A percentile compares a stretch with the other conserved stretches of the same genome.
Conservation (phyloP, 257 asterid genomes). For the Solanum chilense region DNA sequence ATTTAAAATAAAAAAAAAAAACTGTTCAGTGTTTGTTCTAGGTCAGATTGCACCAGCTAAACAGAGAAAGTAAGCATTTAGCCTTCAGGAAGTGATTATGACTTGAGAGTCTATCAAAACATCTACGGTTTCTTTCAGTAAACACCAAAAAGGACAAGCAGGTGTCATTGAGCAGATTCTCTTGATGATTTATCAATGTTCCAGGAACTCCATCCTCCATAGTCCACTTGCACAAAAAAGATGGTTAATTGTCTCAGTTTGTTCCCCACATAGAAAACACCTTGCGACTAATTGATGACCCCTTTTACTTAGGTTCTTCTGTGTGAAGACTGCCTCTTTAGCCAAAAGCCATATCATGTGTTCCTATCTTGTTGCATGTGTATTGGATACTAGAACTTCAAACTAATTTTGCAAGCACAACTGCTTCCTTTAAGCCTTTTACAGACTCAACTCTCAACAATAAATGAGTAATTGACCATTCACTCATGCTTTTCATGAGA, state of each 20-base stretch:
- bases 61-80: neutral
- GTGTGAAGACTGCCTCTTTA: too few species aligned
- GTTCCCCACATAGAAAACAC: too few species aligned
- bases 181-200: neutral
- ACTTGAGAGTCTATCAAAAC: neutral
- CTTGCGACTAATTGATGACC: too few species aligned
- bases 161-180: neutral
- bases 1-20: neutral
- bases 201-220: neutral
- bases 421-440: neutral
- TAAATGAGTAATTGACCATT: neutral
- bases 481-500: neutral
- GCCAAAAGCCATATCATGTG: neutral
- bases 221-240: too few species aligned
- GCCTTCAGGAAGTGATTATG: neutral
- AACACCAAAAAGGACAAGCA: neutral
- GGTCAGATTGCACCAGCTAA: neutral
- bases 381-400: neutral
- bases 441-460: neutral
- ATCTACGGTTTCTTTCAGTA: neutral
- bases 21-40: neutral
- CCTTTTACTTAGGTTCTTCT: too few species aligned
- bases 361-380: neutral
- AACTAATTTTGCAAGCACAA: neutral
- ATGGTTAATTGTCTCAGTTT: too few species aligned